Evolutionary conservation across 2,329 filamentous ascomycete species (phyloP).

Genomic region (Aspergillus ruber): DNA sequence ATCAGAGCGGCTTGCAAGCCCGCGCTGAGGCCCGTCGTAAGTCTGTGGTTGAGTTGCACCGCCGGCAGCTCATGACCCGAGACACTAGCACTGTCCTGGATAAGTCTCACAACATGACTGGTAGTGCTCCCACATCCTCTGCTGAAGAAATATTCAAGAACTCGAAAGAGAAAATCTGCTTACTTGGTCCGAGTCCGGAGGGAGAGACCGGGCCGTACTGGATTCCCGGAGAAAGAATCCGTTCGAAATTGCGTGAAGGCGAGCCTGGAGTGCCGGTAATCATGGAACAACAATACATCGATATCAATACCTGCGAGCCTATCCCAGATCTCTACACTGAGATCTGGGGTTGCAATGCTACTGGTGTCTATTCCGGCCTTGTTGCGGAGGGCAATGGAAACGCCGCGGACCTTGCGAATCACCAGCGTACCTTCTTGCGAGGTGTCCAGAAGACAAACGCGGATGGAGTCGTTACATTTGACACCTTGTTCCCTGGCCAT

Average conservation of each 20-base stretch:
- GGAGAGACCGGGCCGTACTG: constrained; percentile 45
- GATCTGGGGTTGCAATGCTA: constrained; percentile 32
- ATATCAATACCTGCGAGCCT: constrained; percentile 35
- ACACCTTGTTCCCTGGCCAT: constrained; percentile 41
- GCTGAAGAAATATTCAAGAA: constrained; percentile 12
- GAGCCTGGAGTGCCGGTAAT: constrained; percentile 32
- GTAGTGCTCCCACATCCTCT: constrained; percentile 14
- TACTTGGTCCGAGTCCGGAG: constrained; percentile 38
- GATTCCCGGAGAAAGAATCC: constrained; percentile 33
- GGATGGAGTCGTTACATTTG: constrained; percentile 39
- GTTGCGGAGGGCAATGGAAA: constrained; percentile 21
- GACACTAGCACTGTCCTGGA: constrained; percentile 29
- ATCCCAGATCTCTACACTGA: constrained; percentile 28
- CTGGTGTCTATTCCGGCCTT: constrained; percentile 25
- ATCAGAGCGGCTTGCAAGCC: constrained; percentile 15
- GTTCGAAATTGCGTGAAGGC: constrained; percentile 30
- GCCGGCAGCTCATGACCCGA: constrained; percentile 19
- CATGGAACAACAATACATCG: constrained; percentile 35
- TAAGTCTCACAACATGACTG: constrained; percentile 25
- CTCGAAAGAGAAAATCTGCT: constrained; percentile 18
- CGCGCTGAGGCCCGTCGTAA: constrained; percentile 19
- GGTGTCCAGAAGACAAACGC: constrained; percentile 38
- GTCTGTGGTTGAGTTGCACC: constrained; percentile 9
- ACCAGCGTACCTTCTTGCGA: constrained; percentile 37
- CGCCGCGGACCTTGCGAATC: constrained; percentile 16